Evolutionary conservation across 2,329 filamentous ascomycete genomes (phyloP).

Genomic region (Fusarium sp.): DNA sequence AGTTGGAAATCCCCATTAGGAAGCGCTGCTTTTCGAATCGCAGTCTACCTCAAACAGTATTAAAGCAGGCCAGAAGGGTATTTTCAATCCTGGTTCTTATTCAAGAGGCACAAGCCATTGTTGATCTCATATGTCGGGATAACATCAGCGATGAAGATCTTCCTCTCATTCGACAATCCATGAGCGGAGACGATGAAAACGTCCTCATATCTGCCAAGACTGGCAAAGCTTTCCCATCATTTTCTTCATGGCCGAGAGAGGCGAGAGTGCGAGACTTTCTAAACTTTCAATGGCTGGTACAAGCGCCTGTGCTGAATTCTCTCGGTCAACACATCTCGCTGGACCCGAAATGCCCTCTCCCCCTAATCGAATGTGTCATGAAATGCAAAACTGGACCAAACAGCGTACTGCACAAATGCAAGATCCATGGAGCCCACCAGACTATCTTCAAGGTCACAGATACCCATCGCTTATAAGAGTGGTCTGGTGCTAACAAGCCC

Average conservation of each 20-base stretch:
- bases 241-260: not conserved
- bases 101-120: not conserved
- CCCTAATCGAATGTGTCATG: not conserved
- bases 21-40: constrained; percentile 1
- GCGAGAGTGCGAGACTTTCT: constrained; percentile 13
- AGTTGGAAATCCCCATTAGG: not conserved
- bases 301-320: constrained; percentile 15
- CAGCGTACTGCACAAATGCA: constrained; percentile 12
- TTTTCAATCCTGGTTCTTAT: constrained; percentile 30
- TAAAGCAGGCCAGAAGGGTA: constrained; percentile 1
- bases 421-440: constrained; percentile 10
- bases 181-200: not conserved
- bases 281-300: constrained; percentile 26
- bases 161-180: constrained; percentile 4
- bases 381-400: not conserved
- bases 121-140: constrained; percentile 1
- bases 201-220: constrained; percentile 1
- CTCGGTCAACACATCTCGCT: constrained; percentile 2
- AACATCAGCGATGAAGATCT: constrained; percentile 21
- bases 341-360: not conserved
- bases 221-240: not conserved
- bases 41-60: not conserved
- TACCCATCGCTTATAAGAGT: rapidly evolving
- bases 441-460: constrained; percentile 1
- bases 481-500: not conserved